These are phyloP conservation scores for Hawksworthiomyces lignivorus DNA, from an alignment of 2,329 filamentous ascomycete genomes.

Conservation along the genomic window DNA sequence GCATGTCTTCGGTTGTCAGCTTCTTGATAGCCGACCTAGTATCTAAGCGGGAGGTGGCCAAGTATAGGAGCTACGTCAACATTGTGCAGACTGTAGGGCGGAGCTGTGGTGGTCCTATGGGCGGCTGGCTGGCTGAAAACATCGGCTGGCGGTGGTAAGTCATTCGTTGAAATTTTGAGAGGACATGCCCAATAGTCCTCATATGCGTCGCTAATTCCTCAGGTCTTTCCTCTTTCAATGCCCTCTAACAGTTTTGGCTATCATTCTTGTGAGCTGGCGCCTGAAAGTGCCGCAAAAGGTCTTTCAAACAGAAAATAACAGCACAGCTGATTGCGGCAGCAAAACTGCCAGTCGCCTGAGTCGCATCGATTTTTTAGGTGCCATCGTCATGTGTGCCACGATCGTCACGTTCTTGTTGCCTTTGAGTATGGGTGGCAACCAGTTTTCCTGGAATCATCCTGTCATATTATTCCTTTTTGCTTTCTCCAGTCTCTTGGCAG, in stretches of 20 bases:
- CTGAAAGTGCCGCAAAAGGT: too few relatives aligned
- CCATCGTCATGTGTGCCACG: constrained; percentile 1
- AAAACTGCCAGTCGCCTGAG: neutral
- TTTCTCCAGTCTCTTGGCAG: neutral
- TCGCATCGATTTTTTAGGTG: constrained; percentile 11
- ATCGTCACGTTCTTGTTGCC: constrained; percentile 12
- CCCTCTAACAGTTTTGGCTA: constrained; percentile 1
- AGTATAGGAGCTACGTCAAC: constrained; percentile 59
- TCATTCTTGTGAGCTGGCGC: neutral
- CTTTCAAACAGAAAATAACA: too few relatives aligned
- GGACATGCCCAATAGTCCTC: too few relatives aligned
- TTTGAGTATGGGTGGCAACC: constrained; percentile 9
- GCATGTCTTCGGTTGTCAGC: constrained; percentile 55
- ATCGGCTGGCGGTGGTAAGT: constrained; percentile 10
- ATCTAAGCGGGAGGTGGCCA: constrained; percentile 51
- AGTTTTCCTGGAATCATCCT: constrained; percentile 10
- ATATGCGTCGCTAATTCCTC: too few relatives aligned
- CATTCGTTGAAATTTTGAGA: too few relatives aligned
- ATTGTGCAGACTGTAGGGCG: constrained; percentile 34
- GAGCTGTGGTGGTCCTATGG: constrained; percentile 7
- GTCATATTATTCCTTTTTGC: too few relatives aligned
- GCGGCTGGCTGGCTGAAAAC: constrained; percentile 1
- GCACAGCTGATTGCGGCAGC: too few relatives aligned
- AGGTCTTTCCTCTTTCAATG: constrained; percentile 5
- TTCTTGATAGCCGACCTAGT: constrained; percentile 58